Conservation (phyloP, 768 basidiomycete genomes). For the Russula abietina region DNA sequence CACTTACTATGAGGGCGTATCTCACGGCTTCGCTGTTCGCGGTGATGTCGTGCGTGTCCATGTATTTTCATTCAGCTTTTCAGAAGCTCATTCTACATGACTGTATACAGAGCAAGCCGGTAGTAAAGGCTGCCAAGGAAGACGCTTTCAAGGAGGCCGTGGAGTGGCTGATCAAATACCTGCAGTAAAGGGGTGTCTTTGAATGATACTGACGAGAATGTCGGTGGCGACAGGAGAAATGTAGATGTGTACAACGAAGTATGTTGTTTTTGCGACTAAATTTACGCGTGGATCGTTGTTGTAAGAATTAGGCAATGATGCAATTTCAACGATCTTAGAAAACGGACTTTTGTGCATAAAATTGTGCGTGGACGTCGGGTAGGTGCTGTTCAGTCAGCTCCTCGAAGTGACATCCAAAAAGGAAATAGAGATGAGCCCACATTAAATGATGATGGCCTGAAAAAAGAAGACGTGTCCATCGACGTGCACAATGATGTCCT, state of each 20-base stretch:
- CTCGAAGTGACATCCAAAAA: too few relatives aligned
- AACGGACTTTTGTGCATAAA: too few relatives aligned
- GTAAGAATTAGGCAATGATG: neutral
- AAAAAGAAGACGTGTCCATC: too few relatives aligned
- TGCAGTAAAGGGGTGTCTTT: slow-evolving; percentile 14
- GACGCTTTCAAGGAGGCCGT: slow-evolving; percentile 37
- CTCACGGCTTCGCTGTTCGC: slow-evolving; percentile 42
- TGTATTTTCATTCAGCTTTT: neutral
- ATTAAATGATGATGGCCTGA: too few relatives aligned
- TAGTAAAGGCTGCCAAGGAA: slow-evolving; percentile 36
- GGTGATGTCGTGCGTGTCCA: slow-evolving; percentile 31
- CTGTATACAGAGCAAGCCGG: slow-evolving; percentile 26
- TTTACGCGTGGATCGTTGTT: neutral
- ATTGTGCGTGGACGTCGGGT: too few relatives aligned
- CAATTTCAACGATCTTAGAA: too few relatives aligned
- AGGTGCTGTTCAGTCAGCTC: too few relatives aligned
- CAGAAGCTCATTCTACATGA: slow-evolving; percentile 14
- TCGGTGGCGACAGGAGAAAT: neutral
- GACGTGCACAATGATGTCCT: too few relatives aligned
- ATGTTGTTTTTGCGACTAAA: neutral
- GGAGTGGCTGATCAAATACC: slow-evolving; percentile 34
- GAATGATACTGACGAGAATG: neutral
- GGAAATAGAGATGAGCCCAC: too few relatives aligned
- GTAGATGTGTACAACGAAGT: neutral
- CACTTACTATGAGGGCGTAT: slow-evolving; percentile 35